Base-by-base conservation (phyloP, 768 basidiomycete genomes). In the Mycena polygramma region DNA sequence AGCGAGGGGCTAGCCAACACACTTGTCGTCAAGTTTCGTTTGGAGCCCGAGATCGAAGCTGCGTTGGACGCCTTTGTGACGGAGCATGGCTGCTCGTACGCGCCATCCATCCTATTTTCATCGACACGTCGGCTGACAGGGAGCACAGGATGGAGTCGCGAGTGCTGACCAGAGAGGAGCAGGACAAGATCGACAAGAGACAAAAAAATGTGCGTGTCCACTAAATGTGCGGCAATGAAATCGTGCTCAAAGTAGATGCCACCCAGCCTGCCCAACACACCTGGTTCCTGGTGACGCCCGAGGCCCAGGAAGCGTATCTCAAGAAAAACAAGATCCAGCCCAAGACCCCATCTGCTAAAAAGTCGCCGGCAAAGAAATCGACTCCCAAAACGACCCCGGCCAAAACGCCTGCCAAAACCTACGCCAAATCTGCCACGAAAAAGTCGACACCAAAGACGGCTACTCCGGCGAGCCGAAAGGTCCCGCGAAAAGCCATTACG, bases 221-320 rank as follows among this genome's bases (percentile, higher is more conserved):
- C n/a, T n/a, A n/a, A n/a, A n/a, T n/a, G n/a, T n/a, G n/a, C n/a
- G n/a, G n/a, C n/a, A n/a, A n/a, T n/a, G n/a, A n/a, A n/a, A 30
- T 30, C 30, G n/a, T n/a, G 30, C 30, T 30, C 30, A 30, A 30
- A 30, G 30, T 30, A 30, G 30, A 30, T 30, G 30, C 30, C 30
- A 30, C 30, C 30, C 30, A 30, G 30, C 30, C 30, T 30, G 30
- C 30, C 30, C 68, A 70, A 45, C 58, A 58, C 57, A 71, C 73
- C 2, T 71, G 59, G 30, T 57, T 73, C n/a, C 24, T 30, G 46
- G 73, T 73, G n/a, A 71, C 73, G 0, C 60, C 69, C 2, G 73
- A 66, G 22, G 73, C 73, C 4, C 69, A 71, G 49, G 48, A 57
- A 22, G 69, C 43, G 17, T 73, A 73, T 26, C 15, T 67, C 9